Conservation (phyloP, 306 rosid genomes). For the Cicer arietinum region DNA sequence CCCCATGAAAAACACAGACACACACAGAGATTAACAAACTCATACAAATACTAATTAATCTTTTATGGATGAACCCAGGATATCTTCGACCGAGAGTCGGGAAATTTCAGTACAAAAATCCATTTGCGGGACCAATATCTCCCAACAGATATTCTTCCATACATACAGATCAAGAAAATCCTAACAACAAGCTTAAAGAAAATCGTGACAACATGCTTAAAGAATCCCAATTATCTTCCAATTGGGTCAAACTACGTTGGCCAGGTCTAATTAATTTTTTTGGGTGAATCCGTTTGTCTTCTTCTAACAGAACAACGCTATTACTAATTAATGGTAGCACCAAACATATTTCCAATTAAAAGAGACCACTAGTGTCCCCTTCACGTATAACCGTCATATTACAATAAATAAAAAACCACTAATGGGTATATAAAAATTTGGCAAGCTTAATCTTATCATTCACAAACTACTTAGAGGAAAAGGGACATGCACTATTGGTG, state of each 20-base stretch:
- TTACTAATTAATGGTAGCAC: no score
- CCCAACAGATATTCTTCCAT: neutral
- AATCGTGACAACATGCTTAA: neutral
- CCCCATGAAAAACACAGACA: neutral
- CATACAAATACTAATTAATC: no score
- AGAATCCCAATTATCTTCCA: neutral
- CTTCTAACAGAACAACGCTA: no score
- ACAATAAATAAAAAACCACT: neutral
- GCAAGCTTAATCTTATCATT: no score
- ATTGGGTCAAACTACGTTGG: neutral
- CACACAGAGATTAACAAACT: neutral
- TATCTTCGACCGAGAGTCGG: neutral
- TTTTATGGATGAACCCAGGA: no score
- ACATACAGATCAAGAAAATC: neutral
- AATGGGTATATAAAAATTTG: no score
- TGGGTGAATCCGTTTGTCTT: neutral
- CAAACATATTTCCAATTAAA: neutral
- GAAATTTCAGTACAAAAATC: neutral
- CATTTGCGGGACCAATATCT: neutral
- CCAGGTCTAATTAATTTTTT: neutral
- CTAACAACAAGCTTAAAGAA: neutral
- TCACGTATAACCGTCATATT: neutral
- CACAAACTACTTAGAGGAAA: no score
- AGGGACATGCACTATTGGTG: no score
- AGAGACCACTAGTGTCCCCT: neutral